A percentile compares a stretch with the other conserved stretches of the same genome.
phyloP scores from a whole-genome alignment of 1,284 basidiomycete genomes.

The Ustilago tritici region DNA sequence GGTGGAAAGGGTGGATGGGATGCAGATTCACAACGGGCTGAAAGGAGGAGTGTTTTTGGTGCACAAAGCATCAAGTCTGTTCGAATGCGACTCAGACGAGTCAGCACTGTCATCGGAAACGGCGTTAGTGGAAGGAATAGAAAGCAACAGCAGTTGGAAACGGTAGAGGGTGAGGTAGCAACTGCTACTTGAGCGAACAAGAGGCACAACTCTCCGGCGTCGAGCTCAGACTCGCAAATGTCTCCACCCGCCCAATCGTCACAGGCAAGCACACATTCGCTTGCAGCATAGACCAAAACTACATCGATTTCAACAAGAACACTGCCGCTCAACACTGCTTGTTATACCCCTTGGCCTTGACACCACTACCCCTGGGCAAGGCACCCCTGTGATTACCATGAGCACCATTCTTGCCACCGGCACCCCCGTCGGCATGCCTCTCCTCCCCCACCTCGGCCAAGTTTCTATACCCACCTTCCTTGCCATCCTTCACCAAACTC shows the following conservation, averaged over 20 bases:
- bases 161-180: not conserved
- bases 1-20: conserved; percentile 5
- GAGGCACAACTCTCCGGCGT: too few relatives aligned
- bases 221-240: too few relatives aligned
- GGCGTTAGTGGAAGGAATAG: conserved; percentile 1
- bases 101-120: conserved; percentile 38
- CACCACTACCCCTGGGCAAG: conserved; percentile 45
- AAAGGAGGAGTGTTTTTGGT: conserved; percentile 34
- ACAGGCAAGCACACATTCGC: too few relatives aligned
- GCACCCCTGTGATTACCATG: conserved; percentile 50
- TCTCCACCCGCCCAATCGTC: too few relatives aligned
- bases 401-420: conserved; percentile 30
- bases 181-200: not conserved
- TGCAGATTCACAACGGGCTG: not conserved
- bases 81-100: conserved; percentile 22
- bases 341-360: conserved; percentile 51
- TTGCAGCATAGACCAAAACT: not conserved
- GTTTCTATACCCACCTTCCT: conserved; percentile 26
- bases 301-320: not conserved
- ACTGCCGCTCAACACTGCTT: conserved; percentile 60
- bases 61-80: conserved; percentile 46
- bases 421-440: not conserved
- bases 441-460: conserved; percentile 31
- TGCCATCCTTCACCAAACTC: conserved; percentile 48
- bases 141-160: not conserved